Conservation (phyloP, 192 early-diverging fungal species). For the Podila verticillata region DNA sequence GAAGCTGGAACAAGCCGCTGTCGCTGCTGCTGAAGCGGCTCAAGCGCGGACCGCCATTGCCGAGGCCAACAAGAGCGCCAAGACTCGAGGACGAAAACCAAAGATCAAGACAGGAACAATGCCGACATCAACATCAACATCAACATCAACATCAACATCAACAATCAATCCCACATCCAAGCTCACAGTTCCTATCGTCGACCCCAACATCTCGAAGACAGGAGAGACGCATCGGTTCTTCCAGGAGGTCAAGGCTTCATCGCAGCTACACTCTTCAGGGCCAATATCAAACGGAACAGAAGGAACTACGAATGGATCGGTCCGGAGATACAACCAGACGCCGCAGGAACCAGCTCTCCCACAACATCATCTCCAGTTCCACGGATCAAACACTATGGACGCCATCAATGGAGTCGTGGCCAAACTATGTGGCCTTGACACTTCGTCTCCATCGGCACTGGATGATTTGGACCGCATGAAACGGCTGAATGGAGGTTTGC, state of each 20-base stretch:
- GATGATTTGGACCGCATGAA: background rate
- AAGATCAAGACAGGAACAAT: constrained; percentile 10
- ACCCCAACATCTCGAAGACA: constrained; percentile 46
- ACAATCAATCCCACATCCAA: background rate
- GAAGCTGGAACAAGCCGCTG: constrained; percentile 14
- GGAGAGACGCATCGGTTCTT: constrained; percentile 48
- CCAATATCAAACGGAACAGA: background rate
- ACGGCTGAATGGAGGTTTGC: background rate
- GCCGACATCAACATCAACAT: background rate
- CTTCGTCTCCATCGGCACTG: background rate
- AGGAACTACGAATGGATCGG: background rate
- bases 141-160: background rate
- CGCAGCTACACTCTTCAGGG: constrained; percentile 5
- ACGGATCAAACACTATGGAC: constrained; percentile 42
- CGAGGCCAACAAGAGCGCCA: background rate
- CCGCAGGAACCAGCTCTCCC: constrained; percentile 23
- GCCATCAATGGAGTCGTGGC: constrained; percentile 37
- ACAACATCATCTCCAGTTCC: constrained; percentile 35
- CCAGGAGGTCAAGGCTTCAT: constrained; percentile 30
- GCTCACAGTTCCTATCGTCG: constrained; percentile 2
- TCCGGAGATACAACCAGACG: constrained; percentile 1
- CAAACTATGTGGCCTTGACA: constrained; percentile 16
- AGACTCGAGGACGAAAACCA: constrained; percentile 31
- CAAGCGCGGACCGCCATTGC: background rate
- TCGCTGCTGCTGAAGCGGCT: background rate